Evolutionary conservation across 768 basidiomycete genomes (phyloP).

Genomic region (Podaxis sp.): DNA sequence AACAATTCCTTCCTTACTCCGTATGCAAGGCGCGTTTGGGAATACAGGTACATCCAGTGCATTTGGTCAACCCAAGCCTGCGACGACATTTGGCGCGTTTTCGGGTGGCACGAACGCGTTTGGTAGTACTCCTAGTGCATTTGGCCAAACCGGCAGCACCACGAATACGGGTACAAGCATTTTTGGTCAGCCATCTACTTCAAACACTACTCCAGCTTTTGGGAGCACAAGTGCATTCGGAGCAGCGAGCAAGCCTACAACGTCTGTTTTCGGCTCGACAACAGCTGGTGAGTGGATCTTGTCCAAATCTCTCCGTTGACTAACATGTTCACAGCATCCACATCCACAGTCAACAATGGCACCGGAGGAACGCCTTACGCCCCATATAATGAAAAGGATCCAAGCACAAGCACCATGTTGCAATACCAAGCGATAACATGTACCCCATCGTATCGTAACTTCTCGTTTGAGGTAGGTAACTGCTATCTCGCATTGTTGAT

Average conservation of each 20-base stretch:
- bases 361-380: conserved; percentile 64
- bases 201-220: conserved; percentile 46
- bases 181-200: conserved; percentile 26
- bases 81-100: conserved; percentile 77
- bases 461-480: conserved; percentile 68
- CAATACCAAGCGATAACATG: conserved; percentile 84
- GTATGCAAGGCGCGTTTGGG: conserved; percentile 45
- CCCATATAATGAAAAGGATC: conserved; percentile 66
- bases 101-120: conserved; percentile 50
- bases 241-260: conserved; percentile 31
- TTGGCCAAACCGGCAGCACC: conserved; percentile 44
- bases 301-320: background rate
- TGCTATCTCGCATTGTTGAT: conserved; percentile 8
- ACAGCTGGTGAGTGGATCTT: conserved; percentile 28
- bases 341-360: conserved; percentile 41
- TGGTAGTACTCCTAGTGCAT: conserved; percentile 46
- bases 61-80: conserved; percentile 67
- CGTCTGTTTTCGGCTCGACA: conserved; percentile 42
- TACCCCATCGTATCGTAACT: conserved; percentile 75
- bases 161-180: conserved; percentile 10
- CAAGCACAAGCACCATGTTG: conserved; percentile 37
- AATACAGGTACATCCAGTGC: conserved; percentile 17
- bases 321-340: background rate
- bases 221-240: conserved; percentile 39
- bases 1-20: conserved; percentile 19